Conservation (phyloP, 139 green algal species). For the Ulvella scutata region DNA sequence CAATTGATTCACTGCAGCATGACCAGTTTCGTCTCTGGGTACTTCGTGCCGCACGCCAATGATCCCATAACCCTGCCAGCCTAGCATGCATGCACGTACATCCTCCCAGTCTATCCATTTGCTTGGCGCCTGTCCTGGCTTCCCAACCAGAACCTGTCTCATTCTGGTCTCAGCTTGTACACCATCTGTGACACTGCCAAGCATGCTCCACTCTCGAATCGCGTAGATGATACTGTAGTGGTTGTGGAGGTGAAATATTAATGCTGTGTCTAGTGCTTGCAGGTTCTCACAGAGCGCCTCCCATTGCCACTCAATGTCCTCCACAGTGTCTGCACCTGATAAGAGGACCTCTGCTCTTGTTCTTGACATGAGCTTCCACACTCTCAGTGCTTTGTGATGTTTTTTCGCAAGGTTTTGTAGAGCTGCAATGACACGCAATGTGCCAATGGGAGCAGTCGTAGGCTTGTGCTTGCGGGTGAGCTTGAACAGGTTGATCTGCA, state of each 20-base stretch:
- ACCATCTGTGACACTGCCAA: background rate
- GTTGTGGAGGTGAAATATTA: background rate
- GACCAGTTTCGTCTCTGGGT: background rate
- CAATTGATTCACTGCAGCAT: background rate
- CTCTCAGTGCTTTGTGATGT: background rate
- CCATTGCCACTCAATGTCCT: background rate
- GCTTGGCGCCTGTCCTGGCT: background rate
- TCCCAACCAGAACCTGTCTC: background rate
- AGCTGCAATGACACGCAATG: background rate
- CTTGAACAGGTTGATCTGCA: background rate
- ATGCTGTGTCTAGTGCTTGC: background rate
- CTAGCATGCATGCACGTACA: background rate
- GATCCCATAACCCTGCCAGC: background rate
- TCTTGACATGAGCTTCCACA: background rate
- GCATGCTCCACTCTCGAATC: background rate
- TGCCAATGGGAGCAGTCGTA: background rate
- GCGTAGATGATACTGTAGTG: background rate
- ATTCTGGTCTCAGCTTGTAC: background rate
- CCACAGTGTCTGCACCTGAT: background rate
- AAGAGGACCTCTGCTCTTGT: background rate
- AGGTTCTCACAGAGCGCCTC: background rate
- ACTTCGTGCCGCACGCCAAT: background rate
- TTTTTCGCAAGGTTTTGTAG: background rate
- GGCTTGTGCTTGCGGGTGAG: background rate
- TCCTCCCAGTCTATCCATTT: background rate